Base-by-base conservation (phyloP, 108 stramenopile genomes). In the Cyclotella kingstonii region DNA sequence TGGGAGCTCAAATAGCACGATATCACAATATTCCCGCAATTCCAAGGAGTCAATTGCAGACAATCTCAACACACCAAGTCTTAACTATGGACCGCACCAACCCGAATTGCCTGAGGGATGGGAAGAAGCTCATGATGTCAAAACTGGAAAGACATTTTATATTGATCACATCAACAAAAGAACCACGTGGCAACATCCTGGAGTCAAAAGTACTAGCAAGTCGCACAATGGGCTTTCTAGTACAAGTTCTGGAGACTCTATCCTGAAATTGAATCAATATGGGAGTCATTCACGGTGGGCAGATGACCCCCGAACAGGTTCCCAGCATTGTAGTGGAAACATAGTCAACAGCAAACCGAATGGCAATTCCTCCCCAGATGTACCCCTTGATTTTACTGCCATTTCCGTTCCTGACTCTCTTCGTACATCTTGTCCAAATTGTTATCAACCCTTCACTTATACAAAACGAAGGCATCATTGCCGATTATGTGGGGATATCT, bases 401-500 rank as follows among this genome's bases (percentile, higher is more conserved):
- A 56, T 82, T 30, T 81, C 82, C 40, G 86, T 92, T 10, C 84
- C 82, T 21, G 84, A 92, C 53, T 26, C 69, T 4, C 48, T 83
- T 17, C 80, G 87, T 3, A 36, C 58, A 18, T 29, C 63, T 8
- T 92, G 91, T 73, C 75, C 86, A 4, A 42, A 68, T 22, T 89
- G 90, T 41, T 31, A 59, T 10, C 36, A 14, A 7, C 38, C 68
- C 25, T 72, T 72, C 34, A 19, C 73, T 11, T 90, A 91, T 60
- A 76, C 80, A 56, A 70, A 77, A 22, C 86, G 96, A 9, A 81
- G 95, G 19, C 96, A 97, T 71, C 96, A 97, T 61, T 97, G 96
- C 76, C 85, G 96, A 15, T 51, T 97, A 33, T 95, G 95, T 53
- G 96, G 96, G 9, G 93, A 95, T 61, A 84, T 97, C 25, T 97